Percentiles rank a stretch among this genome's conserved stretches.
phyloP scores from a whole-genome alignment of 306 rosid genomes.

The Purshia tridentata region DNA sequence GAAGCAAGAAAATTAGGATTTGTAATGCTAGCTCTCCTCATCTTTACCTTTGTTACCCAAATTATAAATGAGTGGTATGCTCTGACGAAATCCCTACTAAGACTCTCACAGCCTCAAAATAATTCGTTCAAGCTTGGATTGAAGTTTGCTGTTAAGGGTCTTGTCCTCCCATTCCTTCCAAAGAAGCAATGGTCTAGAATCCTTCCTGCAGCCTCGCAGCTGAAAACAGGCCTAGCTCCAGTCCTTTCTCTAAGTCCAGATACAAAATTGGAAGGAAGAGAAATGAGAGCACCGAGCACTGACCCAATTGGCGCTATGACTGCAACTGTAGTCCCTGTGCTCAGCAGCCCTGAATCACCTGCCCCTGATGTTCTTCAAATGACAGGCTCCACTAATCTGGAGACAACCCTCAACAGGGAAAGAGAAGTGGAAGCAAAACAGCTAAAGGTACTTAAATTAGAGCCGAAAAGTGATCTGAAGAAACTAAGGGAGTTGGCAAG shows the following conservation, averaged over 20 bases:
- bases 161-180: constrained; percentile 57
- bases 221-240: constrained; percentile 33
- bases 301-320: constrained; percentile 49
- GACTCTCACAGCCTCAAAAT: constrained; percentile 44
- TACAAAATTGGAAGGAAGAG: constrained; percentile 38
- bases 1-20: constrained; percentile 32
- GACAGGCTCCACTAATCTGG: constrained; percentile 16
- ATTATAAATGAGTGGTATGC: constrained; percentile 54
- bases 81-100: constrained; percentile 35
- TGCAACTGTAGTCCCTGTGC: constrained; percentile 63
- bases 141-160: constrained; percentile 54
- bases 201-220: constrained; percentile 31
- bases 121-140: constrained; percentile 45
- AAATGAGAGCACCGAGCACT: constrained; percentile 25
- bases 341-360: constrained; percentile 49
- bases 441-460: constrained; percentile 42
- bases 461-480: constrained; percentile 44
- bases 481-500: constrained; percentile 58
- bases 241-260: constrained; percentile 38
- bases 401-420: constrained; percentile 19
- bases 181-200: constrained; percentile 46
- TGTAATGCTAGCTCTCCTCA: constrained; percentile 41
- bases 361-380: constrained; percentile 28
- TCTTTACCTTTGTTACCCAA: constrained; percentile 47
- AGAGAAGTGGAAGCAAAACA: constrained; percentile 44